Conservation (phyloP, 1,284 basidiomycete genomes). For the Papiliotrema fonsecae region DNA sequence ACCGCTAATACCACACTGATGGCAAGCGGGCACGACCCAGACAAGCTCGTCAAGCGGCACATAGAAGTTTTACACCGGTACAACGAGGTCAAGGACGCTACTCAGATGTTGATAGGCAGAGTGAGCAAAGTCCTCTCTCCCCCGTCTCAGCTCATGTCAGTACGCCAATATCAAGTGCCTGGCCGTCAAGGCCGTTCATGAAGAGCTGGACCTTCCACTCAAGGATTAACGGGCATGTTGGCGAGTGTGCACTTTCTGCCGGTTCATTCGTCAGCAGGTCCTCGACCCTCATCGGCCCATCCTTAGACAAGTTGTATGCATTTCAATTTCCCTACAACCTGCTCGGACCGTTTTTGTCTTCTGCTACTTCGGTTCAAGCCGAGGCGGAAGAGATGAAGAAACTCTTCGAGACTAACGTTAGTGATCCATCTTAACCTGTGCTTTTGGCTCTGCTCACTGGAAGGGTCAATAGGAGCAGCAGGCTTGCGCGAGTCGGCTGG, state of each 20-base stretch:
- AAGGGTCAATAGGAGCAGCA: constrained; percentile 79
- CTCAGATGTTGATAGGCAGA: constrained; percentile 41
- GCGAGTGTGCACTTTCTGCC: too few species aligned
- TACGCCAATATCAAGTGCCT: constrained; percentile 35
- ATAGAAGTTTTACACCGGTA: constrained; percentile 44
- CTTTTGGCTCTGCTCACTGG: constrained; percentile 56
- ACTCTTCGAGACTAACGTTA: constrained; percentile 33
- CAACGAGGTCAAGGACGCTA: constrained; percentile 47
- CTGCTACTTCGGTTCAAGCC: constrained; percentile 50
- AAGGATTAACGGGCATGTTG: constrained; percentile 16
- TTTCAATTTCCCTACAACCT: too few species aligned
- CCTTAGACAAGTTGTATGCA: too few species aligned
- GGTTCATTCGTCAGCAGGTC: too few species aligned
- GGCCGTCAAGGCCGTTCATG: constrained; percentile 39
- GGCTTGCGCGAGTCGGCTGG: constrained; percentile 76
- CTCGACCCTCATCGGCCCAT: too few species aligned
- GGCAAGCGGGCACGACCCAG: constrained; percentile 28
- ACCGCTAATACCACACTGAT: not conserved
- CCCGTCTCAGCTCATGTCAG: constrained; percentile 14
- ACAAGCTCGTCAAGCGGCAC: constrained; percentile 34
- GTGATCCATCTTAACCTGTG: not conserved
- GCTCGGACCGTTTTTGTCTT: not conserved
- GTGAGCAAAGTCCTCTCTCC: constrained; percentile 12
- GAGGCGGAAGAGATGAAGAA: constrained; percentile 59
- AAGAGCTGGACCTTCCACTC: constrained; percentile 35